phyloP scores from a whole-genome alignment of 2,329 filamentous ascomycete genomes.

The Colletotrichum sansevieriae region DNA sequence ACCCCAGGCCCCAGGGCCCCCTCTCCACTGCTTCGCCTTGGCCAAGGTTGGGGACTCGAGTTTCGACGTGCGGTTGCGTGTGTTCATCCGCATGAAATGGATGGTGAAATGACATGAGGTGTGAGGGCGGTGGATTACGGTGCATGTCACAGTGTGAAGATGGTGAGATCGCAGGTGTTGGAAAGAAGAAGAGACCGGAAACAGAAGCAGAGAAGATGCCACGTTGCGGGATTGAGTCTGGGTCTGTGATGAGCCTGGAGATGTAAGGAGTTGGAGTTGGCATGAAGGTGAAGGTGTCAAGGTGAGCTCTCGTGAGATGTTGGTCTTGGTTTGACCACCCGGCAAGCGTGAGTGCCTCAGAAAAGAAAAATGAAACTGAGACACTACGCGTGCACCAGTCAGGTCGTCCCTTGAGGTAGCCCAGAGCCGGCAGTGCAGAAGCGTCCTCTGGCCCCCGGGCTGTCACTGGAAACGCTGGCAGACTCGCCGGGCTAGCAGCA shows the following conservation, averaged over 20 bases:
- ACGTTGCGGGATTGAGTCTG: neutral
- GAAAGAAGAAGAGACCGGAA: neutral
- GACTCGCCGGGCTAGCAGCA: no score
- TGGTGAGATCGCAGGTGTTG: neutral
- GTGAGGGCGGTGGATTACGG: constrained; percentile 6
- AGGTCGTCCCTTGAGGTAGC: no score
- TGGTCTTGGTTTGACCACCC: no score
- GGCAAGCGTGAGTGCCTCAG: no score
- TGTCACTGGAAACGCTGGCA: no score
- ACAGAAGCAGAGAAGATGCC: neutral
- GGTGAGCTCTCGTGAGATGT: neutral
- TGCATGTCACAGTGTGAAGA: constrained; percentile 6
- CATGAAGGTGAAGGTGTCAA: no score
- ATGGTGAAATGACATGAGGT: neutral
- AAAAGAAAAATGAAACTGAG: no score
- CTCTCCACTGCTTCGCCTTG: constrained; percentile 3
- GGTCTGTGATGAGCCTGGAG: neutral
- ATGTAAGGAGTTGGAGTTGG: constrained; percentile 16
- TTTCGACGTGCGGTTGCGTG: neutral
- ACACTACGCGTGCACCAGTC: no score
- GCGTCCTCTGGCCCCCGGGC: no score
- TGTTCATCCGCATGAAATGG: constrained; percentile 16
- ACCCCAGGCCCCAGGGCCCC: no score
- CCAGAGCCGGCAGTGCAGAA: no score
- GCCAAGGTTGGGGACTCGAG: constrained; percentile 6